These are phyloP conservation scores for Microascus cirrosus DNA, from an alignment of 2,329 filamentous ascomycete genomes.

Conservation along the genomic window DNA sequence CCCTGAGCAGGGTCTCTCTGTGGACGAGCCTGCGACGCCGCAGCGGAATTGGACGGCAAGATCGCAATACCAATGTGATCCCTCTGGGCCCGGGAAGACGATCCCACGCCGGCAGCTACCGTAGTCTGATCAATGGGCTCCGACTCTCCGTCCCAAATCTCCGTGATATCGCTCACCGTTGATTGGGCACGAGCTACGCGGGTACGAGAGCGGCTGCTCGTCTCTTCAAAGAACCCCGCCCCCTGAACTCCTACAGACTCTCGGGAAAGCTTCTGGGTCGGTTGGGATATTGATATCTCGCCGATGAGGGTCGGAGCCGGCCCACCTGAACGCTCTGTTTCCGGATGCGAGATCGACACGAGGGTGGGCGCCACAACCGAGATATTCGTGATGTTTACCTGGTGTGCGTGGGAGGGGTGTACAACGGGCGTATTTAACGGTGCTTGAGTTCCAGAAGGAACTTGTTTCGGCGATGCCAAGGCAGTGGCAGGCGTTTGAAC, in stretches of 20 bases:
- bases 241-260: not conserved
- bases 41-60: not conserved
- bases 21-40: not conserved
- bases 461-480: not conserved
- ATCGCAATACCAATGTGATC: not conserved
- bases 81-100: not conserved
- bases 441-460: not conserved
- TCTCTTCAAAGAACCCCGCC: not conserved
- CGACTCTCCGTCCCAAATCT: not conserved
- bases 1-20: not conserved
- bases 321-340: not conserved
- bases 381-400: slow-evolving; percentile 5
- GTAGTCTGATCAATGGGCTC: not conserved
- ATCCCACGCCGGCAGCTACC: not conserved
- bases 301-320: not conserved
- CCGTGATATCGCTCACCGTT: not conserved
- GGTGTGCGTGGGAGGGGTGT: not conserved
- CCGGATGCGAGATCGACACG: not conserved
- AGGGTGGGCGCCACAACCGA: no score
- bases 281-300: not conserved
- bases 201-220: not conserved
- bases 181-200: not conserved
- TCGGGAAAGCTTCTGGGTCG: not conserved
- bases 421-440: not conserved
- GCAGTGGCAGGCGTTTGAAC: not conserved